Conservation (phyloP, 768 basidiomycete species). For the Auricularia cornea region DNA sequence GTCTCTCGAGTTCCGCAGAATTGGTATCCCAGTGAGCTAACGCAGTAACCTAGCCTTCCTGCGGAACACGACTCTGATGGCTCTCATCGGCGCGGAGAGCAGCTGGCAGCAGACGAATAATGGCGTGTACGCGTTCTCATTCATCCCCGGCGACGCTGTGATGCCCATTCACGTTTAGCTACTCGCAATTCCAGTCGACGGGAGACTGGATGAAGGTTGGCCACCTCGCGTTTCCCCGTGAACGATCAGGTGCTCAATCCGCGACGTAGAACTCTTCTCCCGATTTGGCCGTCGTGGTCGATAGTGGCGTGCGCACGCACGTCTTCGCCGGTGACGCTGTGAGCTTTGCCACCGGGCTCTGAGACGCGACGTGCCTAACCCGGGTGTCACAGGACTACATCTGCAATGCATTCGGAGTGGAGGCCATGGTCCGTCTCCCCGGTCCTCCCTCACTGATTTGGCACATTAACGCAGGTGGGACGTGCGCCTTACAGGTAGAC, state of each 20-base stretch:
- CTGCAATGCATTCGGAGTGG: conserved; percentile 46
- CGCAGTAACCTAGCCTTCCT: too few species aligned
- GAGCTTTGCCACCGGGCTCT: conserved; percentile 12
- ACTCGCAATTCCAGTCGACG: conserved; percentile 34
- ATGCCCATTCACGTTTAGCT: too few species aligned
- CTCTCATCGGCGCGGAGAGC: conserved; percentile 32
- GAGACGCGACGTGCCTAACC: neutral
- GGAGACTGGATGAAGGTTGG: conserved; percentile 49
- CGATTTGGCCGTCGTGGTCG: conserved; percentile 47
- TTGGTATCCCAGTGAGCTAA: too few species aligned
- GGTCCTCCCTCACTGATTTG: too few species aligned
- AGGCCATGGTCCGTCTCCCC: conserved; percentile 38
- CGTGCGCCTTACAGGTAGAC: conserved; percentile 30
- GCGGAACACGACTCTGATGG: conserved; percentile 23
- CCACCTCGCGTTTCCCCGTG: neutral
- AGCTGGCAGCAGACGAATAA: conserved; percentile 34
- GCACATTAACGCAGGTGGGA: neutral
- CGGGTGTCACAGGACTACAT: conserved; percentile 37
- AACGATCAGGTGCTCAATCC: neutral
- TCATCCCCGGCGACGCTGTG: too few species aligned
- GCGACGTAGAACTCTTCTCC: conserved; percentile 28
- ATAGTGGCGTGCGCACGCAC: conserved; percentile 46
- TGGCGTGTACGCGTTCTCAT: conserved; percentile 35
- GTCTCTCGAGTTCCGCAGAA: conserved; percentile 19
- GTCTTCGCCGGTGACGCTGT: conserved; percentile 52